phyloP scores from a whole-genome alignment of 768 basidiomycete genomes.

The Lactarius trivialis region DNA sequence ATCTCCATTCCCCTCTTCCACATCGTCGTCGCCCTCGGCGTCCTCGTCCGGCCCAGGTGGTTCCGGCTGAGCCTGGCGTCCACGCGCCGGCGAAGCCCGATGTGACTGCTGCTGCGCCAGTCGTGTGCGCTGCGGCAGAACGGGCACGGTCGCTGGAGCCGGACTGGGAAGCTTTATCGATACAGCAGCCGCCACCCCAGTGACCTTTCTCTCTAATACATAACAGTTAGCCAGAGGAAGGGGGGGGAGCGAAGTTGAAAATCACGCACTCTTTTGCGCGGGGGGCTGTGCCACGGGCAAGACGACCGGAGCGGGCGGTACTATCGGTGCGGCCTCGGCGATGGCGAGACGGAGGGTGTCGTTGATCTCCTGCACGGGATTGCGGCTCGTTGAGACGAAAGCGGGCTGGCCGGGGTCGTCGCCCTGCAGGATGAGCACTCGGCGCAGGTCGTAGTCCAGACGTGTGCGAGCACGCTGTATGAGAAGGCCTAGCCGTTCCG shows the following conservation, averaged over 20 bases:
- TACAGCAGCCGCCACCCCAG: constrained; percentile 23
- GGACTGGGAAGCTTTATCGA: constrained; percentile 34
- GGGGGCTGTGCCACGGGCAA: constrained; percentile 8
- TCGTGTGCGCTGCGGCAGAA: constrained; percentile 27
- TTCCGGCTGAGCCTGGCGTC: constrained; percentile 8
- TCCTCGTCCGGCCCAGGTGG: constrained; percentile 28
- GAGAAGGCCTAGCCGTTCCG: constrained; percentile 40
- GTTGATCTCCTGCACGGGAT: constrained; percentile 35
- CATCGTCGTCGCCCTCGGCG: constrained; percentile 33
- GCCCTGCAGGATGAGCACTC: constrained; percentile 40
- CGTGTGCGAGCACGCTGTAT: constrained; percentile 41
- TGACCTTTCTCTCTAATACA: constrained; percentile 23
- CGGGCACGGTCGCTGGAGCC: constrained; percentile 25
- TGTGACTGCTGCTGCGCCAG: constrained; percentile 27
- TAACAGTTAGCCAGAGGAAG: neutral
- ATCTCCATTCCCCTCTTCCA: constrained; percentile 35
- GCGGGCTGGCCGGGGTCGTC: constrained; percentile 34
- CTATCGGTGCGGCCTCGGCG: constrained; percentile 16
- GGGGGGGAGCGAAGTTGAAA: neutral
- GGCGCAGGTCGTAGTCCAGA: constrained; percentile 41
- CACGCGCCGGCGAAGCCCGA: constrained; percentile 19
- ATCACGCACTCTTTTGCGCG: constrained; percentile 15
- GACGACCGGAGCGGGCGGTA: constrained; percentile 12
- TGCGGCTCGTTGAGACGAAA: constrained; percentile 27
- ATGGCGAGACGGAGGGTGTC: constrained; percentile 20